Conservation (phyloP, 345 rosid genomes). For the Xanthoceras sorbifolium region DNA sequence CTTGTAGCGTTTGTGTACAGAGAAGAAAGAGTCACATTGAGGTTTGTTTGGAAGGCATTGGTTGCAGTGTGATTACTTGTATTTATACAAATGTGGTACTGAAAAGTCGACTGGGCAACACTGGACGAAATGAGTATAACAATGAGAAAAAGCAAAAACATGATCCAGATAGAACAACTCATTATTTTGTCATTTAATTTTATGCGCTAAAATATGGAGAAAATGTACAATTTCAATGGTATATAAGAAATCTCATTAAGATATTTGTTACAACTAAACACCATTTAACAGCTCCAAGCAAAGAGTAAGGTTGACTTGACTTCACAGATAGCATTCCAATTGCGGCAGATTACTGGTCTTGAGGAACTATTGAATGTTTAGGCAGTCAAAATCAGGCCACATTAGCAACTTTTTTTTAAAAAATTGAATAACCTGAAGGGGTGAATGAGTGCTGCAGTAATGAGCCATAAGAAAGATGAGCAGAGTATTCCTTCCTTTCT, state of each 20-base stretch:
- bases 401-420: no score
- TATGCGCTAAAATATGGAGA: background rate
- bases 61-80: background rate
- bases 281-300: background rate
- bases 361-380: background rate
- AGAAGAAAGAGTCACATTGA: conserved; percentile 21
- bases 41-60: conserved; percentile 24
- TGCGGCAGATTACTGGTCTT: background rate
- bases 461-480: no score
- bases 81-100: background rate
- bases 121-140: background rate
- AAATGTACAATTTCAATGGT: background rate
- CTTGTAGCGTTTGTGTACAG: conserved; percentile 8
- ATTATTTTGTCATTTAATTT: background rate
- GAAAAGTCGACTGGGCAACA: background rate
- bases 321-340: background rate
- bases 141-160: background rate
- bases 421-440: no score
- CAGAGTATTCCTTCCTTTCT: no score
- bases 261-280: no score
- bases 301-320: background rate
- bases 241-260: conserved; percentile 1
- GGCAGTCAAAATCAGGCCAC: no score
- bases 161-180: background rate
- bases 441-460: no score